Percentiles rank a stretch among this genome's conserved stretches.
phyloP scores from a whole-genome alignment of 495 filamentous ascomycete genomes.

The Halenospora varia region DNA sequence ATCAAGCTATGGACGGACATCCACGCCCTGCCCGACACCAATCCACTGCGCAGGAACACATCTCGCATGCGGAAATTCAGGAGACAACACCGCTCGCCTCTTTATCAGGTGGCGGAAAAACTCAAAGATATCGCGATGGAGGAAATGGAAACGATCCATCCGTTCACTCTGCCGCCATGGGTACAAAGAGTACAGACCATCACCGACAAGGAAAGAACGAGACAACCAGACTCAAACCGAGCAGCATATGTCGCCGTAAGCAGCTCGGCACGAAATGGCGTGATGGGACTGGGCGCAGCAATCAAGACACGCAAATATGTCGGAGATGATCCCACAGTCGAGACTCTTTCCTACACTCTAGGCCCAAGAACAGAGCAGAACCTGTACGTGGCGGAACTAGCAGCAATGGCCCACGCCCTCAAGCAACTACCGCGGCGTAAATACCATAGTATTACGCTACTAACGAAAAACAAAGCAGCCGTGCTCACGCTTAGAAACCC shows the following conservation, averaged over 20 bases:
- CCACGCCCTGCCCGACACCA: slow-evolving; percentile 6
- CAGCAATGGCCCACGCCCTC: background rate
- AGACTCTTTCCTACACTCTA: background rate
- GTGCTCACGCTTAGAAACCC: background rate
- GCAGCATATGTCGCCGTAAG: slow-evolving; percentile 5
- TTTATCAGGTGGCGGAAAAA: background rate
- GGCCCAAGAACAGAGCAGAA: background rate
- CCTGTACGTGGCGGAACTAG: background rate
- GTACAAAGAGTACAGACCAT: slow-evolving; percentile 9
- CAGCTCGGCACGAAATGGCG: slow-evolving; percentile 3
- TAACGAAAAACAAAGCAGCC: background rate
- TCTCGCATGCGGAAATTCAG: slow-evolving; percentile 9
- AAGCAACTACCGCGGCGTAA: background rate
- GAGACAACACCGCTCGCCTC: slow-evolving; percentile 7
- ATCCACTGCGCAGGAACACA: slow-evolving; percentile 12
- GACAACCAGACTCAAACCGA: background rate
- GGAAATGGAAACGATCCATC: slow-evolving; percentile 10
- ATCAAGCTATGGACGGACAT: slow-evolving; percentile 13
- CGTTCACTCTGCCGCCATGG: slow-evolving; percentile 10
- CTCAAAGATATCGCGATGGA: slow-evolving; percentile 5
- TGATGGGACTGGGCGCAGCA: slow-evolving; percentile 8
- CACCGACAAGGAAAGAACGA: background rate
- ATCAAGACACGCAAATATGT: background rate
- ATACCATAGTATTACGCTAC: background rate
- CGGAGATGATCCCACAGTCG: background rate